These are phyloP conservation scores for Aquilaria sinensis DNA, from an alignment of 345 rosid species.

Conservation along the genomic window DNA sequence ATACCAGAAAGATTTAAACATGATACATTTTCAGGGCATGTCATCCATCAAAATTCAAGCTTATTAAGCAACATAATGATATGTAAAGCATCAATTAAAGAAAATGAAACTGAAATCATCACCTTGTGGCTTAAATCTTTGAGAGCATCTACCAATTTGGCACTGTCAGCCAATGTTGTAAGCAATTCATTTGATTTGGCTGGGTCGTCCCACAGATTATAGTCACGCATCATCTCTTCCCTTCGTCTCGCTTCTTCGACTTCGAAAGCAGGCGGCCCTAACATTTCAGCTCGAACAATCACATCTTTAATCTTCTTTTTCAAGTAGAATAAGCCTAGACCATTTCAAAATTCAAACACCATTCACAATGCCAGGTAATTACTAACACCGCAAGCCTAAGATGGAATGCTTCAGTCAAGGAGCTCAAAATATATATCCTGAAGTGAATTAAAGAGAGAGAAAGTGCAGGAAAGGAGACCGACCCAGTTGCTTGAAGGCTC, in stretches of 20 bases:
- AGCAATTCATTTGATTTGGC: constrained; percentile 58
- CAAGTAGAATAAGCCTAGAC: constrained; percentile 58
- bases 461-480: constrained; percentile 6
- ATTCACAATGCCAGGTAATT: neutral
- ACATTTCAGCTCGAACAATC: constrained; percentile 62
- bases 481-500: constrained; percentile 61
- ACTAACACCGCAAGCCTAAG: no score
- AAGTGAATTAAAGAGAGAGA: neutral
- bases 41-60: no score
- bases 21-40: no score
- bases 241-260: constrained; percentile 57
- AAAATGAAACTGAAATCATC: neutral
- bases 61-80: no score
- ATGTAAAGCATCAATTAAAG: no score
- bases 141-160: constrained; percentile 52
- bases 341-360: neutral
- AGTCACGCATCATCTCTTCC: constrained; percentile 52
- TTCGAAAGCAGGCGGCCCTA: constrained; percentile 60
- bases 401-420: no score
- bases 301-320: constrained; percentile 77
- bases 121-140: constrained; percentile 78
- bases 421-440: no score
- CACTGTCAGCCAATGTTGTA: constrained; percentile 48
- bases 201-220: constrained; percentile 71
- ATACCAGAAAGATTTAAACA: no score